Conservation (phyloP, 352 stramenopile genomes). For the Poterioochromonas sp. region DNA sequence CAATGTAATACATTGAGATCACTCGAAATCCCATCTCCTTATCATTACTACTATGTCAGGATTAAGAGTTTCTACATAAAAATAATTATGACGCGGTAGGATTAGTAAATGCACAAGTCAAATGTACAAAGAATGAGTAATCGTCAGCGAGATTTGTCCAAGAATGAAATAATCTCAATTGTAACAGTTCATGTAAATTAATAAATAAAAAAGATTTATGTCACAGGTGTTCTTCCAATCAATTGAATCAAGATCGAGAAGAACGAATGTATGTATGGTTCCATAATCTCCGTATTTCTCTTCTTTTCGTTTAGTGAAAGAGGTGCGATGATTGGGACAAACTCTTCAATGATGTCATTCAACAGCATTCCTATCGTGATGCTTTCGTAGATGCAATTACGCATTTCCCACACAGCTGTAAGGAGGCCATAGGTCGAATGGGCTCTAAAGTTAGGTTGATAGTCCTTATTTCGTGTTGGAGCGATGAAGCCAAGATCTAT, state of each 20-base stretch:
- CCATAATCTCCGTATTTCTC: neutral
- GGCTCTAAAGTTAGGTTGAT: neutral
- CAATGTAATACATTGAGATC: too few relatives aligned
- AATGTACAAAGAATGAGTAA: too few relatives aligned
- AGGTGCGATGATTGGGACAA: neutral
- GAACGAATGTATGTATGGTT: neutral
- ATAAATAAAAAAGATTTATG: too few relatives aligned
- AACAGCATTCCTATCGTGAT: constrained; percentile 10
- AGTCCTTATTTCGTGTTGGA: neutral
- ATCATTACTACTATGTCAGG: too few relatives aligned
- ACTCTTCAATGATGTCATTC: neutral
- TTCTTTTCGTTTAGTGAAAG: neutral
- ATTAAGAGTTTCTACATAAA: too few relatives aligned
- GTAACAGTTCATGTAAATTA: too few relatives aligned
- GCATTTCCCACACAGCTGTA: constrained; percentile 1
- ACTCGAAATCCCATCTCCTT: too few relatives aligned
- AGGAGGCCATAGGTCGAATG: neutral
- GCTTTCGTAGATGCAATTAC: neutral
- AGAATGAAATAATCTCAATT: too few relatives aligned
- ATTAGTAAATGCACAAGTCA: too few relatives aligned
- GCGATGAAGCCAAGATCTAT: constrained; percentile 4
- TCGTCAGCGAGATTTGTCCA: too few relatives aligned
- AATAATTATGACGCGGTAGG: too few relatives aligned
- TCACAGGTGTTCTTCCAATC: too few relatives aligned
- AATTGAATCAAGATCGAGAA: neutral